phyloP scores from a whole-genome alignment of 1,139 yeast genomes.

The Schizosaccharomyces versatilis region DNA sequence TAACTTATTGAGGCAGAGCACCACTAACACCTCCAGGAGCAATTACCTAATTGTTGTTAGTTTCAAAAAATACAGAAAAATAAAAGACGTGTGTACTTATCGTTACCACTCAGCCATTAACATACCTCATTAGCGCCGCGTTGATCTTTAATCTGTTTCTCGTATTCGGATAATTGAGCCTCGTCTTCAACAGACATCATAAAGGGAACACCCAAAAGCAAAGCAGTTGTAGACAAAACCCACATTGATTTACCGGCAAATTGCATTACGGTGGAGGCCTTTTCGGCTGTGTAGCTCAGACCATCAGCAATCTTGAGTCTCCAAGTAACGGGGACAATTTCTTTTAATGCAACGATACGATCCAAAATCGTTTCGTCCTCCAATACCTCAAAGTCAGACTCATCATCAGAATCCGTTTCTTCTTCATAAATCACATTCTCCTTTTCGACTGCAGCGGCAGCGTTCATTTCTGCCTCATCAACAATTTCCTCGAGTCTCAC shows the following conservation, averaged over 20 bases:
- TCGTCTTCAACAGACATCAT: conserved; percentile 63
- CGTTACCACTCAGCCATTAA: neutral
- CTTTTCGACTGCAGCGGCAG: neutral
- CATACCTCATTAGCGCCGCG: conserved; percentile 3
- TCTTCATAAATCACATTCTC: conserved; percentile 1
- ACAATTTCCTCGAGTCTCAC: conserved; percentile 2
- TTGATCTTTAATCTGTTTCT: conserved; percentile 1
- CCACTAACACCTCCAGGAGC: conserved; percentile 1
- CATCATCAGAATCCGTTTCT: conserved; percentile 19
- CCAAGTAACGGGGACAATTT: conserved; percentile 73
- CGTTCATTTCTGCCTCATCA: neutral
- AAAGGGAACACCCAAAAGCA: conserved; percentile 40
- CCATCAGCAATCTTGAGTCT: conserved; percentile 29
- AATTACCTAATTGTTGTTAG: neutral
- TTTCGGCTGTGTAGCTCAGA: conserved; percentile 19
- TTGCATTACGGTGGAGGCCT: conserved; percentile 20
- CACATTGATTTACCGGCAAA: conserved; percentile 61
- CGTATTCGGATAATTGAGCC: conserved; percentile 11
- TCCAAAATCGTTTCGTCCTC: conserved; percentile 71
- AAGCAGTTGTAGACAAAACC: conserved; percentile 63
- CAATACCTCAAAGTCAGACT: conserved; percentile 49
- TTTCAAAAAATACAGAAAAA: neutral
- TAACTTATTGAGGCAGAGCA: neutral
- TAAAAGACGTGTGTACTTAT: neutral
- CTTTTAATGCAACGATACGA: conserved; percentile 75